Percentiles rank a stretch among this genome's conserved stretches.
Evolutionary conservation across 164 flowering plant species (phyloP).

Genomic region (Piper betle): DNA sequence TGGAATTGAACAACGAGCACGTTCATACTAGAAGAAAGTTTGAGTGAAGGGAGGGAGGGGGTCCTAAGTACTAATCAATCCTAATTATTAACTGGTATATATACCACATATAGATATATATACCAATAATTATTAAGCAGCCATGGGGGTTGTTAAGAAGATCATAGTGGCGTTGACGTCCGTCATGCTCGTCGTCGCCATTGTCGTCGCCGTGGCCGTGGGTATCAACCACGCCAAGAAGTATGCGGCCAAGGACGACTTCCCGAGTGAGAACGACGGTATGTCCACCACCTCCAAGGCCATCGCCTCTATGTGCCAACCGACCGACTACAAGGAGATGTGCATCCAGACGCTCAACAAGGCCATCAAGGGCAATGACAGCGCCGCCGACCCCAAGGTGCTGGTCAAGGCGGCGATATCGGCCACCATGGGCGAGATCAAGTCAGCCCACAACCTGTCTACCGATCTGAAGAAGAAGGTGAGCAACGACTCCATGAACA

Average conservation of each 20-base stretch:
- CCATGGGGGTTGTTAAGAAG: conserved; percentile 5
- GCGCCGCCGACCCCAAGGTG: conserved; percentile 25
- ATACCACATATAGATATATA: too few species aligned
- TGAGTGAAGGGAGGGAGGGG: too few species aligned
- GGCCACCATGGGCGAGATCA: conserved; percentile 21
- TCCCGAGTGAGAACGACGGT: background rate
- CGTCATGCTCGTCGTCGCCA: conserved; percentile 29
- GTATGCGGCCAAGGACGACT: background rate
- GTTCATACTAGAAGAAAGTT: too few species aligned
- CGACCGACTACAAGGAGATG: conserved; percentile 29
- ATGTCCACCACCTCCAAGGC: conserved; percentile 13
- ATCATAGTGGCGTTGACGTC: conserved; percentile 12
- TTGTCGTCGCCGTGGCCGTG: conserved; percentile 19
- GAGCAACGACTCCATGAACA: conserved; percentile 3
- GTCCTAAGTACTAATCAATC: too few species aligned
- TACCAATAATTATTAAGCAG: background rate
- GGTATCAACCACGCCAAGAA: conserved; percentile 2
- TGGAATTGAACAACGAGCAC: too few species aligned
- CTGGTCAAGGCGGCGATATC: conserved; percentile 21
- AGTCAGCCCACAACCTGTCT: conserved; percentile 8
- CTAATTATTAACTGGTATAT: too few species aligned
- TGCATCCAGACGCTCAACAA: conserved; percentile 24
- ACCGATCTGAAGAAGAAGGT: conserved; percentile 3
- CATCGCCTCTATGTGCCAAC: conserved; percentile 24
- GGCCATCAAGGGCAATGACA: conserved; percentile 12